Evolutionary conservation across 257 asterid species (phyloP).

Genomic region (Fraxinus americana): DNA sequence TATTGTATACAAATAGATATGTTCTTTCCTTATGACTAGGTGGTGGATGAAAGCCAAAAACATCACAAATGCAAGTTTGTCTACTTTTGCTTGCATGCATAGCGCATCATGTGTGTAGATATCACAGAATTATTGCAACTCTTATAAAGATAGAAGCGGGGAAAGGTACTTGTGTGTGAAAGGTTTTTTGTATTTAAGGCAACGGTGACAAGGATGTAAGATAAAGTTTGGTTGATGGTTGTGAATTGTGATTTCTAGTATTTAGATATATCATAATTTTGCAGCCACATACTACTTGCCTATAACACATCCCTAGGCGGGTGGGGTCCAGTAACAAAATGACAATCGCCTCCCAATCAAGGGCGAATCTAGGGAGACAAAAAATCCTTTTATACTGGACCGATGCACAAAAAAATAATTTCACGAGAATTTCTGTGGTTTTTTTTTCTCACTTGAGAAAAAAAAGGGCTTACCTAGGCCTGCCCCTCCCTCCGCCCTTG

Average conservation of each 20-base stretch:
- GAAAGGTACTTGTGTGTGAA: constrained; percentile 41
- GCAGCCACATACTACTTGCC: constrained; percentile 33
- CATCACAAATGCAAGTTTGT: not conserved
- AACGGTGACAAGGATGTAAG: constrained; percentile 21
- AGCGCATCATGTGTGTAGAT: constrained; percentile 8
- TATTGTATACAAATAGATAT: constrained; percentile 7
- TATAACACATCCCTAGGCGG: not conserved
- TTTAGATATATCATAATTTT: constrained; percentile 24
- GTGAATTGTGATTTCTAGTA: constrained; percentile 23
- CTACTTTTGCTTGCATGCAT: constrained; percentile 22
- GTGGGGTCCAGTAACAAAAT: not conserved
- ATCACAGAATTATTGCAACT: constrained; percentile 23
- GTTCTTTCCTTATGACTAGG: constrained; percentile 17
- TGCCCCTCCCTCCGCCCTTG: too few relatives aligned
- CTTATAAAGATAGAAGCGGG: constrained; percentile 9
- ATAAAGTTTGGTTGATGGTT: constrained; percentile 43
- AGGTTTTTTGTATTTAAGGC: constrained; percentile 26
- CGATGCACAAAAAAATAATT: too few relatives aligned
- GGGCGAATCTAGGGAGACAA: too few relatives aligned
- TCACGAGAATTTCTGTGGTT: too few relatives aligned
- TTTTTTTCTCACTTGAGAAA: too few relatives aligned
- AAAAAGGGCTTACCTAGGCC: too few relatives aligned
- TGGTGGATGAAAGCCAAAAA: constrained; percentile 9
- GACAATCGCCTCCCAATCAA: too few relatives aligned
- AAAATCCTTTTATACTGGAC: too few relatives aligned